Evolutionary conservation across 2,329 filamentous ascomycete species (phyloP), one percentile per base, ranked within the genome.

Genomic region (Paradendryphiella salina): DNA sequence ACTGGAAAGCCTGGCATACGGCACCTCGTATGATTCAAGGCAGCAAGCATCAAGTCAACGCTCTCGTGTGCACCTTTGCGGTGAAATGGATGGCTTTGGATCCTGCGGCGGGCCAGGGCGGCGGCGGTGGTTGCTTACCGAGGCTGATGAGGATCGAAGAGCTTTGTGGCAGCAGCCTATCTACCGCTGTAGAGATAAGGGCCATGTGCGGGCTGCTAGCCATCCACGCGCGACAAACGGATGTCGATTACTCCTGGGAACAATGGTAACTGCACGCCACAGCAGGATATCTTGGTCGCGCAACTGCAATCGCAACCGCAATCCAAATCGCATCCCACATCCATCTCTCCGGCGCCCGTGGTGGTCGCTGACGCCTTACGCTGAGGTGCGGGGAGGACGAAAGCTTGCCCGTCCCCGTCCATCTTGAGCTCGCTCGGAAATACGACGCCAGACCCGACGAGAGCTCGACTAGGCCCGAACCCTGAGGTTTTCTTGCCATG

Each of bases 401-500:
- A 39, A 50, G 45, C 32, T 28, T 45, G 42, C 37, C 50, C 51
- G 36, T n/a, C 29, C 41, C 48, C 23, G 26, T 45, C 42, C 23
- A 20, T 39, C 34, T 14, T 20, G 32, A 41, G 17, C 37, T 34
- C 37, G 41, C 31, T 51, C 31, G 31, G 48, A 32, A 18, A 36
- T 33, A 32, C 23, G 31, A 31, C 32, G 51, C 41, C 28, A 39
- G 36, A 32, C 20, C 35, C 38, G 42, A n/a, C 46, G 39, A 37
- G 20, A 53, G 46, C 40, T 40, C 52, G 18, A 29, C 50, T 26
- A 56, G 32, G 45, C 41, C 45, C 35, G 45, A 50, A 47, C 49
- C 37, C 50, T 21, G 45, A 50, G 11, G 35, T 50, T 45, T 45
- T 50, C 54, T 60, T 71, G 67, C 67, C 61, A 72, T 72, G 69